Conservation (phyloP, 495 filamentous ascomycete genomes). For the Evernia prunastri region DNA sequence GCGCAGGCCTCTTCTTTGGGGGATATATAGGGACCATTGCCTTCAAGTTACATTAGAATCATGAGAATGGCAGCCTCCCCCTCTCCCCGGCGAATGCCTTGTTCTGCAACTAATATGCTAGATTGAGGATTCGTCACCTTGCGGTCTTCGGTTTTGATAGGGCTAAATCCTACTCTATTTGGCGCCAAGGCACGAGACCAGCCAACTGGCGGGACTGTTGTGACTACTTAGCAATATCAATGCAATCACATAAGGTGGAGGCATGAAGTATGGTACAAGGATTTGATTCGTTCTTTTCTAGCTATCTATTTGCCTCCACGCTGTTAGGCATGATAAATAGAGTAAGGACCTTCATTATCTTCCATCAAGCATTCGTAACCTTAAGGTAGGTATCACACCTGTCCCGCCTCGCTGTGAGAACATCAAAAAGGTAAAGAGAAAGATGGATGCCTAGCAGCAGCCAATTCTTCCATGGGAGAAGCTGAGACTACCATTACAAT, state of each 20-base stretch:
- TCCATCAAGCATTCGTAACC: background rate
- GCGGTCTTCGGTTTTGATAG: background rate
- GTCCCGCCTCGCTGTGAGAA: slow-evolving; percentile 13
- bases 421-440: slow-evolving; percentile 9
- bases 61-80: background rate
- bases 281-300: background rate
- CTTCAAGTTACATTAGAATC: background rate
- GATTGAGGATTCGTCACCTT: background rate
- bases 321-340: background rate
- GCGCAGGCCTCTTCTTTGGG: slow-evolving; percentile 3
- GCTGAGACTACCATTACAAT: slow-evolving; percentile 6
- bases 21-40: background rate
- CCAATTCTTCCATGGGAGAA: background rate
- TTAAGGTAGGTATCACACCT: slow-evolving; percentile 14
- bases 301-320: background rate
- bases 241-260: background rate
- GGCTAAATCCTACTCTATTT: background rate
- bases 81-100: background rate
- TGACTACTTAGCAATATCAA: background rate
- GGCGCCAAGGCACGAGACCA: background rate
- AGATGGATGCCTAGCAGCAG: slow-evolving; percentile 20
- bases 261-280: background rate
- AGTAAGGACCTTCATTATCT: background rate
- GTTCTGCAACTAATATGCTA: background rate
- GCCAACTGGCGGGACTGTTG: too few species aligned